phyloP scores from a whole-genome alignment of 805 yeast genomes.

The Kluyveromyces lactis region DNA sequence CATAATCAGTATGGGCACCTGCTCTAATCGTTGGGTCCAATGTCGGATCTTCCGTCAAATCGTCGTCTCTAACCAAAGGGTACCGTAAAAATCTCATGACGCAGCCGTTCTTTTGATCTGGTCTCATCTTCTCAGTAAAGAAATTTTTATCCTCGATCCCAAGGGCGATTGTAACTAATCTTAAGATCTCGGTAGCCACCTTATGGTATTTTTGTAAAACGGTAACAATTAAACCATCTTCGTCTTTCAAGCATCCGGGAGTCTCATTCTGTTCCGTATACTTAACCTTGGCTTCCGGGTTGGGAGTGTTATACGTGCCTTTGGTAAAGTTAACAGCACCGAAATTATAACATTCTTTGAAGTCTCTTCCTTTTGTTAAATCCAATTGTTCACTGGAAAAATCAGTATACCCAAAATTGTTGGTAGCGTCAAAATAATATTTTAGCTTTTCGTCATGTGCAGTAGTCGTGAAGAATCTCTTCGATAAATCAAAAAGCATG shows the following conservation, averaged over 20 bases:
- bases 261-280: slow-evolving; percentile 29
- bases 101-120: slow-evolving; percentile 47
- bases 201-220: slow-evolving; percentile 39
- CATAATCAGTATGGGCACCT: slow-evolving; percentile 85
- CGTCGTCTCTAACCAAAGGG: slow-evolving; percentile 44
- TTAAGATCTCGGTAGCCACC: slow-evolving; percentile 42
- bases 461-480: slow-evolving; percentile 38
- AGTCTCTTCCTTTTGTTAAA: slow-evolving; percentile 39
- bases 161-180: slow-evolving; percentile 53
- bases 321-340: slow-evolving; percentile 42
- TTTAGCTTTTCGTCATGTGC: slow-evolving; percentile 44
- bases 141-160: slow-evolving; percentile 49
- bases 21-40: slow-evolving; percentile 55
- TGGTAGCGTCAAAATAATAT: slow-evolving; percentile 38
- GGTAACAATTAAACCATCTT: slow-evolving; percentile 34
- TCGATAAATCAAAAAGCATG: slow-evolving; percentile 40
- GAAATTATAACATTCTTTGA: slow-evolving; percentile 65
- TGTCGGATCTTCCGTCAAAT: slow-evolving; percentile 9
- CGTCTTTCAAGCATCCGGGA: slow-evolving; percentile 44
- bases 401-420: slow-evolving; percentile 55
- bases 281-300: slow-evolving; percentile 5
- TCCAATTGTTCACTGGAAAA: slow-evolving; percentile 43
- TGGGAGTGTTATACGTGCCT: slow-evolving; percentile 32
- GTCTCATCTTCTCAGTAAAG: slow-evolving; percentile 54
- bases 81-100: slow-evolving; percentile 65